phyloP scores from a whole-genome alignment of 2,329 filamentous ascomycete species.

The Aspergillus thermomutatus region DNA sequence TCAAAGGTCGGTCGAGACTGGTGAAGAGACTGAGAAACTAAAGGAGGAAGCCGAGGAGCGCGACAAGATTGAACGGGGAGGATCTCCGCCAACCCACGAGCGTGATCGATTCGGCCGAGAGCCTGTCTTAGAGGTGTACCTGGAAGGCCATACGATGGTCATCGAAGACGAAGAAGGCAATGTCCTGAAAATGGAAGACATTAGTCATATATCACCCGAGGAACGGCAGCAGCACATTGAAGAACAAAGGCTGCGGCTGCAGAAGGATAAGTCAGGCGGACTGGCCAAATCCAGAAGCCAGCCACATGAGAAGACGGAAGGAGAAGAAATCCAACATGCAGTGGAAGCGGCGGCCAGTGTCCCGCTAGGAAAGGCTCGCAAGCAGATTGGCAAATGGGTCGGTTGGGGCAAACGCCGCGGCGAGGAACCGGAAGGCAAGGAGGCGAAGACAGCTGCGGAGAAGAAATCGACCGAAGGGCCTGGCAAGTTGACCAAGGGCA shows the following conservation, averaged over 20 bases:
- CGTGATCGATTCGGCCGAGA: constrained; percentile 33
- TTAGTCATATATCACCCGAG: constrained; percentile 46
- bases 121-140: constrained; percentile 63
- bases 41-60: constrained; percentile 25
- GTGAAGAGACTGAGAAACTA: constrained; percentile 18
- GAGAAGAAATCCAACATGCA: constrained; percentile 40
- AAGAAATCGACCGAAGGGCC: constrained; percentile 17
- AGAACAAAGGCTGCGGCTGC: constrained; percentile 49
- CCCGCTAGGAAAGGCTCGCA: constrained; percentile 42
- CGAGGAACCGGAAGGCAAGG: constrained; percentile 22
- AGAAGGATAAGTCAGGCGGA: constrained; percentile 48
- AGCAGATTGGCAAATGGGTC: constrained; percentile 46
- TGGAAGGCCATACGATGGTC: constrained; percentile 75
- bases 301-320: constrained; percentile 43
- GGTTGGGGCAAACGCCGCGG: constrained; percentile 37
- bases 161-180: constrained; percentile 87
- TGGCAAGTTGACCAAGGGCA: constrained; percentile 24
- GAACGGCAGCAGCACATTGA: constrained; percentile 59
- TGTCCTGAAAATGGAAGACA: constrained; percentile 66
- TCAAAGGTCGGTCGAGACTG: constrained; percentile 38
- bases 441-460: constrained; percentile 17
- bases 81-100: constrained; percentile 35
- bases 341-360: constrained; percentile 33
- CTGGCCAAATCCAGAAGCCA: constrained; percentile 47
- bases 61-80: constrained; percentile 34